Evolutionary conservation across 2,329 filamentous ascomycete species (phyloP).

Genomic region (Knufia fluminis): DNA sequence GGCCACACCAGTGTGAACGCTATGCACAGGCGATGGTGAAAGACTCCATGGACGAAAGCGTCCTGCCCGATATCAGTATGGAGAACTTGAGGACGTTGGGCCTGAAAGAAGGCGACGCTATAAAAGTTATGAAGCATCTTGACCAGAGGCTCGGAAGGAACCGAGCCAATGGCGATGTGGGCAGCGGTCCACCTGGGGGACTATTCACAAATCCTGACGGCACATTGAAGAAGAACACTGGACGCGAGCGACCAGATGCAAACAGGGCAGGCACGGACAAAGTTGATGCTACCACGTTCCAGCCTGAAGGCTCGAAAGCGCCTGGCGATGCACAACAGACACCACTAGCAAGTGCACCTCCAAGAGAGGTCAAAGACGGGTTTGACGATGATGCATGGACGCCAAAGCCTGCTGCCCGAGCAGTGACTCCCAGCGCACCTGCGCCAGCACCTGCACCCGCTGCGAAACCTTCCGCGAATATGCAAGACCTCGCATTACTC

Average conservation of each 20-base stretch:
- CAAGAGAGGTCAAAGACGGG: constrained; percentile 47
- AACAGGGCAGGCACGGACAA: constrained; percentile 77
- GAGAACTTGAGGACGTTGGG: constrained; percentile 76
- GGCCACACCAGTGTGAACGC: constrained; percentile 84
- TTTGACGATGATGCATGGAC: constrained; percentile 99
- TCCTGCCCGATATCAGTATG: constrained; percentile 80
- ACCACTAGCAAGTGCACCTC: constrained; percentile 40
- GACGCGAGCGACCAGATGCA: constrained; percentile 80
- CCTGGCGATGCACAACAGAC: constrained; percentile 39
- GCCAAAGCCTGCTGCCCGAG: constrained; percentile 59
- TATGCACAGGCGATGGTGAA: constrained; percentile 82
- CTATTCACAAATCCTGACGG: constrained; percentile 93
- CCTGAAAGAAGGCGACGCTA: constrained; percentile 90
- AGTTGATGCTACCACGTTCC: constrained; percentile 79
- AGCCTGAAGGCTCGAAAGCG: constrained; percentile 40
- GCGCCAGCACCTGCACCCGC: constrained; percentile 30
- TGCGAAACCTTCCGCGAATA: constrained; percentile 53
- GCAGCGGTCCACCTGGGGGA: constrained; percentile 46
- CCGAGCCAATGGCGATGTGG: constrained; percentile 52
- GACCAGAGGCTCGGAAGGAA: constrained; percentile 70
- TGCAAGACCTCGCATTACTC: constrained; percentile 59
- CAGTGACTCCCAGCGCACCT: constrained; percentile 22
- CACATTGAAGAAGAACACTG: constrained; percentile 82
- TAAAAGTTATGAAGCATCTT: constrained; percentile 84
- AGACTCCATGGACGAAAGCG: constrained; percentile 93